Base-by-base conservation (phyloP, 495 filamentous ascomycete species). In the Sphaerosporella brunnea region DNA sequence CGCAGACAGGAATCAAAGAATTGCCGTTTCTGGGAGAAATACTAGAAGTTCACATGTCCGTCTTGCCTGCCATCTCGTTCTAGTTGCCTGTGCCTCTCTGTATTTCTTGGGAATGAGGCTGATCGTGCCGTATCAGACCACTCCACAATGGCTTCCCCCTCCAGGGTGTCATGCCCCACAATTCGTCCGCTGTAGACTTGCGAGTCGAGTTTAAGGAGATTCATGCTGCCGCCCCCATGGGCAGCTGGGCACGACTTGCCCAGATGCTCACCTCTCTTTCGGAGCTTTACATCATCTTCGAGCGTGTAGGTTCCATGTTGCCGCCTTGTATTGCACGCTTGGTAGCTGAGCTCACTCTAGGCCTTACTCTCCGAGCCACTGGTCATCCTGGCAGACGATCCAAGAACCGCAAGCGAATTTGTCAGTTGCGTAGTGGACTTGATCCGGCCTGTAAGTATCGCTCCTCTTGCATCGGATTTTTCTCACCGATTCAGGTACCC, bases 231-330 rank as follows among this genome's bases (percentile, higher is more conserved):
- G 57, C 56, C 35, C 58, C 58, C 16, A 45, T 51, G 23, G 58
- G 58, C 11, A 60, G 52, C 34, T 61, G 58, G 58, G 45, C 57
- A 21, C 53, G 53, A 41, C 53, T 61, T 39, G 57, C 57, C 16
- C 47, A 53, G 3, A 46, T 61, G 23, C 37, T 61, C 19, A 53
- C 53, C 15, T 57, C 53, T 25, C 49, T 59, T 26, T 56, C 58
- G 15, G 58, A 61, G 36, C 40, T 61, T 16, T 61, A 61, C 28
- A 54, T 61, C 21, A 61, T 61, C 32, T 61, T 61, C 43, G 58
- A 61, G 23, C 53, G 57, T 44, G 58, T 61, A 49, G 43, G 52
- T 36, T 21, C 3, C 19, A 34, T 26, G 19, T 11, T n/a, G n/a
- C n/a, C n/a, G n/a, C n/a, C n/a, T n/a, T n/a, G n/a, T n/a, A n/a